Conservation (phyloP, 2,329 filamentous ascomycete species). For the Microcera coccophila region DNA sequence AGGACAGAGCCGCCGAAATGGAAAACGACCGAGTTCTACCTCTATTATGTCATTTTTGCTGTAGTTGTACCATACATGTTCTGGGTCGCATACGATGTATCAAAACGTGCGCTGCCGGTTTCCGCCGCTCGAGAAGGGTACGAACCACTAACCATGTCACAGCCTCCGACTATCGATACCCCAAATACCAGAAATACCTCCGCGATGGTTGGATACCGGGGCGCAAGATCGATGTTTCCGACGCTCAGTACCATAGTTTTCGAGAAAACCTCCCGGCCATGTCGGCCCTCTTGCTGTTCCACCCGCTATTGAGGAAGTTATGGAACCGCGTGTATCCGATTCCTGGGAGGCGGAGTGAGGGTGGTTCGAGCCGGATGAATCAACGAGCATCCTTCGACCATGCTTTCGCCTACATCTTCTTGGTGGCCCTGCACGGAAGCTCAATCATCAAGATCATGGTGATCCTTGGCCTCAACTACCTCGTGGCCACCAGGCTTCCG, state of each 20-base stretch:
- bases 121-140: neutral
- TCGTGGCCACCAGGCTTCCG: conserved; percentile 69
- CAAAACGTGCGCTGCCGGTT: conserved; percentile 57
- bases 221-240: conserved; percentile 87
- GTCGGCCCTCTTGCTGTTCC: conserved; percentile 65
- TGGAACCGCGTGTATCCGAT: conserved; percentile 59
- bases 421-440: conserved; percentile 76
- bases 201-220: conserved; percentile 87
- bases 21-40: conserved; percentile 78
- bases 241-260: conserved; percentile 82
- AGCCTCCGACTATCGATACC: conserved; percentile 80
- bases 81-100: conserved; percentile 82
- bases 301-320: conserved; percentile 70
- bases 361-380: conserved; percentile 56
- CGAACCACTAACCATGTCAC: conserved; percentile 15
- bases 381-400: conserved; percentile 80
- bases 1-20: conserved; percentile 66
- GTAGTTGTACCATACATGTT: conserved; percentile 79
- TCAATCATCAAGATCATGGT: conserved; percentile 76
- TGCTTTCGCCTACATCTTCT: conserved; percentile 73
- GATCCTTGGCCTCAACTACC: conserved; percentile 80
- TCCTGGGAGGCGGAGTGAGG: conserved; percentile 30
- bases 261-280: conserved; percentile 83
- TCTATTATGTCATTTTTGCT: conserved; percentile 70
- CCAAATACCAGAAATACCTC: conserved; percentile 66